Evolutionary conservation across 306 rosid species (phyloP).

Genomic region (Acacia acuminata): DNA sequence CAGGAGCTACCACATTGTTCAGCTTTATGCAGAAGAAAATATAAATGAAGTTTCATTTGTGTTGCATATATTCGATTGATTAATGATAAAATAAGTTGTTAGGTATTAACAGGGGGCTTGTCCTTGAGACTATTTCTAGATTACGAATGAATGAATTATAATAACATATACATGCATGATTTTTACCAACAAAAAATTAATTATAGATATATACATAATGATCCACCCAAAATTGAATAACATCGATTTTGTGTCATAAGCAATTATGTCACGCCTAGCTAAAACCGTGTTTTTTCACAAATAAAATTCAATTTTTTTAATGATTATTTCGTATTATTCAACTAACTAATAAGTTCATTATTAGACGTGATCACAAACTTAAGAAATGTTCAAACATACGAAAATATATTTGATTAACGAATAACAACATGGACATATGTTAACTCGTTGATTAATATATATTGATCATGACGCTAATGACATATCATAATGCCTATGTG

Average conservation of each 20-base stretch:
- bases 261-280: not conserved
- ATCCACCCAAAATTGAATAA: not conserved
- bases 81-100: not conserved
- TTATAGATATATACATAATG: not conserved
- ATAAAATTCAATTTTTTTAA: not conserved
- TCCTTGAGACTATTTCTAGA: not conserved
- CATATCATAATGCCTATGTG: not conserved
- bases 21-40: not conserved
- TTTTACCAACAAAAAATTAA: too few relatives aligned
- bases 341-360: not conserved
- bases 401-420: not conserved
- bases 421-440: not conserved
- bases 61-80: constrained; percentile 8
- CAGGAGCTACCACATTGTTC: not conserved
- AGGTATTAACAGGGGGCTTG: not conserved
- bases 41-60: not conserved
- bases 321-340: not conserved
- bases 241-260: constrained; percentile 17
- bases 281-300: not conserved
- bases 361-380: not conserved
- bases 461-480: not conserved
- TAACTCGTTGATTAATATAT: not conserved
- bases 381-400: not conserved
- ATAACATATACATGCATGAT: too few relatives aligned
- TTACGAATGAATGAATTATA: not conserved